Base-by-base conservation (phyloP, 441 rosid species). In the Arabidopsis lyrata region DNA sequence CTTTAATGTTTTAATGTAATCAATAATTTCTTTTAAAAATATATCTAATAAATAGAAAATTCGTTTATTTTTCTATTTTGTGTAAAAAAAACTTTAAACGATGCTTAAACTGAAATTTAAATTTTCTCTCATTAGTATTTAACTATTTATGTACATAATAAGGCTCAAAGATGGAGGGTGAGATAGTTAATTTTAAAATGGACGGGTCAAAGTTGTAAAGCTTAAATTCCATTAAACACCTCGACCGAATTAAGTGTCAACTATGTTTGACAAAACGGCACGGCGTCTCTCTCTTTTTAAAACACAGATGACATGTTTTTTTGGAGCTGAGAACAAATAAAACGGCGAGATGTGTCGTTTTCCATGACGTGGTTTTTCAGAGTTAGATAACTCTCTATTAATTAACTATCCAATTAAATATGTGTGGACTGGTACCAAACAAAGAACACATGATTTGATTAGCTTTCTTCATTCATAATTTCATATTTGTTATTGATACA, bases 301-400 rank as follows among this genome's bases (percentile, higher is more conserved):
- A 24, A 47, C 24, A 6, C 13, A 31, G 39, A 35, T 22, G 62
- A 62, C 42, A 22, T 34, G 32, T 1, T 13, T 22, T 24, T 31
- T 22, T 5, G 4, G 52, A 55, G 74, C 8, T 42, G 32, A 50
- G 20, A 22, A 41, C 45, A 18, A 7, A 50, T 32, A 14, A 58
- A 75, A 68, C 50, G 70, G 58, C 74, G 54, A 60, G 58, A 44
- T 61, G 78, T 75, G 74, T 68, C 58, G 57, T 47, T 29, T 53
- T 53, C 31, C 65, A 62, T 68, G 75, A 62, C 60, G 29, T 68
- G 58, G 55, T 67, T 67, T 24, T 13, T 16, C 5, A 1, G 29
- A 74, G 27, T 66, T 60, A 61, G 63, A 53, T 54, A 44, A 68
- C 13, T 22, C 49, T 44, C 20, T 66, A 12, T 22, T n/a, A n/a